Base-by-base conservation (phyloP, 495 filamentous ascomycete genomes). In the Lichina pygmaea region DNA sequence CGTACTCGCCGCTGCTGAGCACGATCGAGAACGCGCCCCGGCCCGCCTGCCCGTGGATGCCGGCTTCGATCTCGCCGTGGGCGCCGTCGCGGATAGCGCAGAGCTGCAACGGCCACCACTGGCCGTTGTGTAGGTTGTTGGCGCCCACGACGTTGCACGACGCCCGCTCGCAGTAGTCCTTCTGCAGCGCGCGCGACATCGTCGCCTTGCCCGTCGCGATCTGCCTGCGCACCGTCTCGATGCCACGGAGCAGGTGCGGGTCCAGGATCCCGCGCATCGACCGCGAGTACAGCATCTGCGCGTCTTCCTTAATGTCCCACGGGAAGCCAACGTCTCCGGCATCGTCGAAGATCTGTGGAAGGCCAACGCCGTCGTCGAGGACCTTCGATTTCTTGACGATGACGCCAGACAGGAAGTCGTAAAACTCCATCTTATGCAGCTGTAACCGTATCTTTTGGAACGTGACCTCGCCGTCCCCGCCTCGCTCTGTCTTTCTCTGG, bases 81-180 rank as follows among this genome's bases (percentile, higher is more conserved):
- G 67, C 71, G 2, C 71, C 72, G 46, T 73, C 72, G 31, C 71
- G 59, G 2, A 68, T 44, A 1, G 63, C 60, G 47, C 58, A 61
- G 6, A 73, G 60, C 34, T 70, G 66, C 2, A 61, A 51, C 0
- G 67, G 71, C 67, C 66, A 75, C 69, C 72, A 73, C 46, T 71
- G 62, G 0, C 71, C 72, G 45, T 65, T 61, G 4, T 63, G 48
- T 10, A 73, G 57, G 9, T 58, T 48, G 34, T 67, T 65, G 31
- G 60, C 54, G 7, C 72, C 71, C 42, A 58, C 48, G 40, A 55
- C 54, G 38, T 61, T 59, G 6, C 58, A 45, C 10, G 50, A 47
- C 10, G 48, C 0, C 50, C 44, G 13, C 48, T 47, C 10, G 43
- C 38, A 0, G 45, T 59, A 65, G 1, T 50, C 38, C 11, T 48